Evolutionary conservation across 2,329 filamentous ascomycete genomes (phyloP).

Genomic region (Metarhizium anisopliae): DNA sequence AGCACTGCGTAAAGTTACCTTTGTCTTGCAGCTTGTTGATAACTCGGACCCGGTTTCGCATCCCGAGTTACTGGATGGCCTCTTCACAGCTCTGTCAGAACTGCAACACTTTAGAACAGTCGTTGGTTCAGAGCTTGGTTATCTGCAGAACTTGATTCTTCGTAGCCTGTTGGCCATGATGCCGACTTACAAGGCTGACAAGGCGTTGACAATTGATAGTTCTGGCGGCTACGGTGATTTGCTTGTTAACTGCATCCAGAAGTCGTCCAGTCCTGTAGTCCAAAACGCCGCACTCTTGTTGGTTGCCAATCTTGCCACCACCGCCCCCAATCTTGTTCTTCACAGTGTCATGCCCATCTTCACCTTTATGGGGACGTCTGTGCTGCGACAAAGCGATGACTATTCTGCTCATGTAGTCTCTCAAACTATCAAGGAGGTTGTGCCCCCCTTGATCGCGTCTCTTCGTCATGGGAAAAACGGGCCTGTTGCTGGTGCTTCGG

Average conservation of each 20-base stretch:
- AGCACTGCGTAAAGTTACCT: constrained; percentile 67
- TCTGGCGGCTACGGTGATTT: constrained; percentile 79
- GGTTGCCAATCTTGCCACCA: constrained; percentile 76
- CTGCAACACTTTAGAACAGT: constrained; percentile 77
- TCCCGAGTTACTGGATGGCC: constrained; percentile 63
- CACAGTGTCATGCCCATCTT: constrained; percentile 99
- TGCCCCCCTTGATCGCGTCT: constrained; percentile 82
- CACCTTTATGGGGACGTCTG: constrained; percentile 91
- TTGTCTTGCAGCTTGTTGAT: constrained; percentile 84
- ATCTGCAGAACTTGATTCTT: constrained; percentile 78
- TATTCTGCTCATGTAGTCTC: constrained; percentile 96
- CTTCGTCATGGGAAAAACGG: constrained; percentile 72
- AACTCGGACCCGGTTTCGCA: constrained; percentile 67
- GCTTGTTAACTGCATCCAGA: constrained; percentile 88
- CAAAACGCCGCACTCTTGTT: constrained; percentile 86
- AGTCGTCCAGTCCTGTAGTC: constrained; percentile 83
- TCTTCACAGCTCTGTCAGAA: constrained; percentile 81
- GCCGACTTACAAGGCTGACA: constrained; percentile 58
- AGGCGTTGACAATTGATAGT: constrained; percentile 59
- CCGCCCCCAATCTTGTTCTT: constrained; percentile 82
- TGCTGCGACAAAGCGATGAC: constrained; percentile 87
- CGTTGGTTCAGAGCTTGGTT: constrained; percentile 78
- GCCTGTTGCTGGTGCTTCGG: constrained; percentile 71
- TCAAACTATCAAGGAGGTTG: constrained; percentile 87
- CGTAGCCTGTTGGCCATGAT: constrained; percentile 78